Base-by-base conservation (phyloP, 768 basidiomycete species). In the Suillus lakei region DNA sequence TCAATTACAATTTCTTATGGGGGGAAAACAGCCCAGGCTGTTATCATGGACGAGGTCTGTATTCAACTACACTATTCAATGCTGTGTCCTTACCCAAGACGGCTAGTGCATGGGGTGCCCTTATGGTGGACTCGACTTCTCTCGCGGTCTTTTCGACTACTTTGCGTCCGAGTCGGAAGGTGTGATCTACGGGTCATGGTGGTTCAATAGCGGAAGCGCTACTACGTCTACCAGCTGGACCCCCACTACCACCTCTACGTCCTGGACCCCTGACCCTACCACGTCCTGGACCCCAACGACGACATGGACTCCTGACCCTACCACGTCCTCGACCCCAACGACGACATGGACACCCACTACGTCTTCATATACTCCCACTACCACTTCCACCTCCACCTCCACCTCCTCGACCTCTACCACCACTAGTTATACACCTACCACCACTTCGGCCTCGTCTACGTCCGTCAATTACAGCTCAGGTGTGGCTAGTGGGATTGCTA, bases 91-190 rank as follows among this genome's bases (percentile, higher is more conserved):
- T 51, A 53, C 34, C 32, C 53, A 62, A 61, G 61, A 39, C 50
- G 21, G 61, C 26, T 67, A 91, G 86, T 92, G 91, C 73, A 86
- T 87, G 53, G 85, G 83, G 23, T 94, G 92, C 73, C 86, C 86
- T 30, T 83, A 73, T 39, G 84, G 82, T 32, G 91, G 86, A 48
- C 83, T 93, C 32, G 93, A 95, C 78, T 79, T 93, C 63, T 88
- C 88, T 32, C 71, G 76, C 16, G 87, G 88, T 61, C 82, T 94
- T 55, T 94, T 95, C 77, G 64, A 76, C 34, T 85, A 79, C 81
- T 91, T 94, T 71, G 86, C 84, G 4, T 10, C 70, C 23, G 69
- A 80, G 54, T 71, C 70, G 44, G 73, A 48, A 2, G 92, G 92
- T 50, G 84, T 90, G 6, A 70, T 93, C 60, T 83, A 83, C 67